Percentiles rank a stretch among this genome's conserved stretches.
These are phyloP conservation scores for Lentinula sp. DNA, from an alignment of 768 basidiomycete genomes.

Conservation along the genomic window DNA sequence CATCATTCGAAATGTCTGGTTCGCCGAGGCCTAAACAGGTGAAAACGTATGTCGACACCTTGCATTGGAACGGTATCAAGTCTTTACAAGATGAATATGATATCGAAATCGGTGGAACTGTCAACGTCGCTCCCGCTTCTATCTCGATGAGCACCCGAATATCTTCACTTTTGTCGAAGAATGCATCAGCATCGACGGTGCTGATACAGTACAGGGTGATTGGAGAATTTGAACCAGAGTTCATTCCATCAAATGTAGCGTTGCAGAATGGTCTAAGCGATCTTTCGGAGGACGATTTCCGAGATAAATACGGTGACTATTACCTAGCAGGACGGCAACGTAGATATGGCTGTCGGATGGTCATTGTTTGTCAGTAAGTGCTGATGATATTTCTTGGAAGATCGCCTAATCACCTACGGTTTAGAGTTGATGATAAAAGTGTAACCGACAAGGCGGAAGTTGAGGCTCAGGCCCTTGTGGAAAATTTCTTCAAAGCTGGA, in stretches of 20 bases:
- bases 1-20: slow-evolving; percentile 1
- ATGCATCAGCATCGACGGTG: slow-evolving; percentile 10
- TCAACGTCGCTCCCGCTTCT: slow-evolving; percentile 9
- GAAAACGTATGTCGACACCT: slow-evolving; percentile 6
- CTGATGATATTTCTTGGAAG: not conserved
- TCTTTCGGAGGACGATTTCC: slow-evolving; percentile 10
- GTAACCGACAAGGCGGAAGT: slow-evolving; percentile 9
- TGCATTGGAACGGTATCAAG: slow-evolving; percentile 12
- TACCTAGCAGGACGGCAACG: slow-evolving; percentile 12
- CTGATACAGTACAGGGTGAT: slow-evolving; percentile 12
- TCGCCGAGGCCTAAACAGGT: slow-evolving; percentile 7
- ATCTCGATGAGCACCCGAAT: slow-evolving; percentile 11
- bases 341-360: slow-evolving; percentile 15
- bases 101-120: slow-evolving; percentile 12
- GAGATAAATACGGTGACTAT: slow-evolving; percentile 14
- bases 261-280: slow-evolving; percentile 10
- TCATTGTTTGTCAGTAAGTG: slow-evolving; percentile 14
- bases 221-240: slow-evolving; percentile 9
- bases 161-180: slow-evolving; percentile 8
- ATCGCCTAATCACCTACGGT: not conserved
- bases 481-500: slow-evolving; percentile 11
- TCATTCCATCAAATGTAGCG: slow-evolving; percentile 5
- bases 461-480: slow-evolving; percentile 10
- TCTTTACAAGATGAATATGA: slow-evolving; percentile 12
- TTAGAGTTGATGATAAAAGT: slow-evolving; percentile 11